A percentile compares a stretch with the other conserved stretches of the same genome.
Evolutionary conservation across 2,329 filamentous ascomycete species (phyloP).

Genomic region (Fonsecaea erecta): DNA sequence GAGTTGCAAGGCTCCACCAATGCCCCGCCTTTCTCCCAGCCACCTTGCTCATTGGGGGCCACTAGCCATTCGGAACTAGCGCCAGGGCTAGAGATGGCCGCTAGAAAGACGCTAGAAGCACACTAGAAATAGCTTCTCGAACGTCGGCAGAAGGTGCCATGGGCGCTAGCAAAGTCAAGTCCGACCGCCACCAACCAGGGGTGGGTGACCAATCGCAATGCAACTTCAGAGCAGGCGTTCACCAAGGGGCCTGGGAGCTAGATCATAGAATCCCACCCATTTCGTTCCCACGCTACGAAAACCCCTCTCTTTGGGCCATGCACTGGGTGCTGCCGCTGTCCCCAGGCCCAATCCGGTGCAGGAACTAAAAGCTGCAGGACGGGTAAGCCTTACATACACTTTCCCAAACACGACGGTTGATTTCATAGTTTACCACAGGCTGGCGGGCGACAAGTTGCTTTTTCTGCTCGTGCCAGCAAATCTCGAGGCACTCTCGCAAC

Average conservation of each 20-base stretch:
- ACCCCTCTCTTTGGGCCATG: background rate
- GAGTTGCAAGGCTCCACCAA: background rate
- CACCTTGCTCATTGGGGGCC: background rate
- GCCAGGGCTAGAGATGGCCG: background rate
- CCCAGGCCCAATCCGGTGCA: background rate
- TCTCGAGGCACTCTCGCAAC: background rate
- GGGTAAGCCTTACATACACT: constrained; percentile 2
- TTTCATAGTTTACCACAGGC: background rate
- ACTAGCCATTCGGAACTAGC: background rate
- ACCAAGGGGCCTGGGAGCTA: background rate
- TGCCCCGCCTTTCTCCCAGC: background rate
- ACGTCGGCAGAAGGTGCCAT: constrained; percentile 1
- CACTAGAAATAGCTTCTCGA: constrained; percentile 6
- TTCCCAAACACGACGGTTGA: background rate
- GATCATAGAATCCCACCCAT: background rate
- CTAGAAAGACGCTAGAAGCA: constrained; percentile 18
- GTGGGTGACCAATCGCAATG: constrained; percentile 3
- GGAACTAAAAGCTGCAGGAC: background rate
- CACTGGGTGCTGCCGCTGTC: background rate
- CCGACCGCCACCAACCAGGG: constrained; percentile 13
- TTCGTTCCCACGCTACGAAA: background rate
- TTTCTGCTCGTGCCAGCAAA: background rate
- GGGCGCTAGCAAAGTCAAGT: constrained; percentile 13
- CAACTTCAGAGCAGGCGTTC: constrained; percentile 8
- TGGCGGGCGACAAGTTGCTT: background rate